Evolutionary conservation across 163 green algal species (phyloP).

Genomic region (Coccomyxa subellipsoidea): DNA sequence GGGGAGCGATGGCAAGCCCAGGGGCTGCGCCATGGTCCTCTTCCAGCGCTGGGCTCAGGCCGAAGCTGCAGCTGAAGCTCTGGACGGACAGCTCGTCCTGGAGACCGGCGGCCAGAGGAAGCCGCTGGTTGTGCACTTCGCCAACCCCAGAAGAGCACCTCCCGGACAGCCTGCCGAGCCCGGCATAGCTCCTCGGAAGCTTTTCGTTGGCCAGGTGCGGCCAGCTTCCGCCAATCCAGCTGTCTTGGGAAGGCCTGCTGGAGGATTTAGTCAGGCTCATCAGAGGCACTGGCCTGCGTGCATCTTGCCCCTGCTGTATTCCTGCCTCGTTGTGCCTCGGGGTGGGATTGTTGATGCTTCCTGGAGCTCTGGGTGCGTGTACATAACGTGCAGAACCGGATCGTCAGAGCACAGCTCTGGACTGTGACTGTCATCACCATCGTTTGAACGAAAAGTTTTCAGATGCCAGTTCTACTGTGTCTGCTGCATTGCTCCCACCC

Average conservation of each 20-base stretch:
- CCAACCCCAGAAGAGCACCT: slow-evolving; percentile 63
- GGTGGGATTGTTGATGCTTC: no score
- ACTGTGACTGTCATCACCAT: background rate
- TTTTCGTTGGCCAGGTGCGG: slow-evolving; percentile 84
- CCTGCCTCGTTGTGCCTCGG: background rate
- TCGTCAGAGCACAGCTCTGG: background rate
- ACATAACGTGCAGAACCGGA: no score
- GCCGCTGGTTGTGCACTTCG: slow-evolving; percentile 76
- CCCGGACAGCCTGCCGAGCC: slow-evolving; percentile 47
- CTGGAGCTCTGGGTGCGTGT: no score
- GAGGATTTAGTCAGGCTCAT: slow-evolving; percentile 16
- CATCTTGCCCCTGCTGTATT: background rate
- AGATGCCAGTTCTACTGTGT: no score
- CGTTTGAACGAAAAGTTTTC: background rate
- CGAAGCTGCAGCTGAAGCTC: slow-evolving; percentile 61
- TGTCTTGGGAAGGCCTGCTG: background rate
- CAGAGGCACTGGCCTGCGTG: no score
- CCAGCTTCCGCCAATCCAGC: background rate
- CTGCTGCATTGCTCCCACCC: background rate
- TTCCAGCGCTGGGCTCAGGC: slow-evolving; percentile 39
- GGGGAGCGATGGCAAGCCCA: slow-evolving; percentile 52
- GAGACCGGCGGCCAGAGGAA: slow-evolving; percentile 43
- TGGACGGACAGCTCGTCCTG: slow-evolving; percentile 67
- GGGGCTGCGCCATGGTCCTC: slow-evolving; percentile 68
- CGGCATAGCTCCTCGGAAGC: slow-evolving; percentile 80